Evolutionary conservation across 225 moss, liverwort and hornwort species (phyloP), one percentile per base, ranked within the genome.

Genomic region (Physcomitrium patens): DNA sequence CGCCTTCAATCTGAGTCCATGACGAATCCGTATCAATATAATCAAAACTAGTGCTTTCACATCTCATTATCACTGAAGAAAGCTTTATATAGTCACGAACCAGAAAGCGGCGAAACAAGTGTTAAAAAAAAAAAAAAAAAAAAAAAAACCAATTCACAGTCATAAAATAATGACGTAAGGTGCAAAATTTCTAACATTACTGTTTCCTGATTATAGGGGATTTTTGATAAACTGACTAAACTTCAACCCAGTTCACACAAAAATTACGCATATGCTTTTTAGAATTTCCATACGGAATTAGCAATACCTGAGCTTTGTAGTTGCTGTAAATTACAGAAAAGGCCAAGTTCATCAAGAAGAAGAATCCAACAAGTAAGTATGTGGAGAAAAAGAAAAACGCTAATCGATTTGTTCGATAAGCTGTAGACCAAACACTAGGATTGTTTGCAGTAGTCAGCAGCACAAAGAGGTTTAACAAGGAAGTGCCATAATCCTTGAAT

Each of bases 381-480:
- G 67, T 79, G 56, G 85, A 91, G 81, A 91, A 91, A 81, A 91
- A 91, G 65, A 89, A 85, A 61, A 89, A 91, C 14, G 87, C 73
- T 60, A 64, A 68, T 51, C 83, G 85, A 69, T 89, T 85, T 31
- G 76, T 65, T 63, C 72, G 68, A 65, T 89, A 91, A n/a, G 81
- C 81, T 78, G 82, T 78, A 42, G 78, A 85, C 91, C 91, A 91
- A 63, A 91, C 91, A 65, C 83, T 85, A 64, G 91, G 89, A 70
- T 91, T 89, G 74, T 91, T 91, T 62, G 91, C 91, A 71, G 89
- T 89, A 68, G 91, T 91, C 75, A 87, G 60, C 81, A 91, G 79
- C 28, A 91, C 60, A 49, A 91, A 85, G 28, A 91, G 87, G 73
- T 81, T 91, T 37, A 89, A 68, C 23, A 91, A 71, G 20, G 91